These are phyloP conservation scores for Eucalyptus polyanthemos DNA, from an alignment of 345 rosid species.

Conservation along the genomic window DNA sequence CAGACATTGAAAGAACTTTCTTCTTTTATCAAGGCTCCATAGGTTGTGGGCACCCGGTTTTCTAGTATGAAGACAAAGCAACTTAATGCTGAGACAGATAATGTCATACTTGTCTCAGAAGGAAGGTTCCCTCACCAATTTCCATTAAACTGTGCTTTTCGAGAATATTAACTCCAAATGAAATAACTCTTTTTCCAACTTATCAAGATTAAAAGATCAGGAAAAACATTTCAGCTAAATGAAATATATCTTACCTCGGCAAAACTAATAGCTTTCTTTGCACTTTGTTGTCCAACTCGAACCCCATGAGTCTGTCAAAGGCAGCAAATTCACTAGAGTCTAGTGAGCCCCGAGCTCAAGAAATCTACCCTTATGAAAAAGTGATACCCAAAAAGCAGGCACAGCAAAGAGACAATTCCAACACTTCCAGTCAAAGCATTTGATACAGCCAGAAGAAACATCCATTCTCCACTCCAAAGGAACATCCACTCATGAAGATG, in stretches of 20 bases:
- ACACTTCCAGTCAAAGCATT: background rate
- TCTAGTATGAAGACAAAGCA: background rate
- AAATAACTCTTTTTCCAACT: background rate
- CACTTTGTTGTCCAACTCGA: constrained; percentile 51
- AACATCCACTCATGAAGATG: background rate
- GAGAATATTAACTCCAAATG: background rate
- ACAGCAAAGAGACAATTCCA: background rate
- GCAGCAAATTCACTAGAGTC: background rate
- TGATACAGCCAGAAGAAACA: background rate
- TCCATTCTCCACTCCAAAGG: background rate
- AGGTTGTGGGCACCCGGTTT: too few relatives aligned
- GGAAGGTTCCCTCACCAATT: background rate
- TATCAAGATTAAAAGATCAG: background rate
- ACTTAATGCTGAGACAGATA: background rate
- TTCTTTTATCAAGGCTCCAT: too few relatives aligned
- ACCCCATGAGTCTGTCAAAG: constrained; percentile 66
- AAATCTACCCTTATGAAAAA: background rate
- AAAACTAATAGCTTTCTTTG: constrained; percentile 75
- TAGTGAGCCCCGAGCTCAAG: background rate
- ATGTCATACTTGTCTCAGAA: background rate
- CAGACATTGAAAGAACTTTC: too few relatives aligned
- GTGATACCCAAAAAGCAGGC: background rate
- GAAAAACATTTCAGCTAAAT: background rate
- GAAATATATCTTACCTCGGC: constrained; percentile 35
- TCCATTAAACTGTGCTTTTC: background rate